Evolutionary conservation across 768 basidiomycete species (phyloP).

Genomic region (Lactarius trivialis): DNA sequence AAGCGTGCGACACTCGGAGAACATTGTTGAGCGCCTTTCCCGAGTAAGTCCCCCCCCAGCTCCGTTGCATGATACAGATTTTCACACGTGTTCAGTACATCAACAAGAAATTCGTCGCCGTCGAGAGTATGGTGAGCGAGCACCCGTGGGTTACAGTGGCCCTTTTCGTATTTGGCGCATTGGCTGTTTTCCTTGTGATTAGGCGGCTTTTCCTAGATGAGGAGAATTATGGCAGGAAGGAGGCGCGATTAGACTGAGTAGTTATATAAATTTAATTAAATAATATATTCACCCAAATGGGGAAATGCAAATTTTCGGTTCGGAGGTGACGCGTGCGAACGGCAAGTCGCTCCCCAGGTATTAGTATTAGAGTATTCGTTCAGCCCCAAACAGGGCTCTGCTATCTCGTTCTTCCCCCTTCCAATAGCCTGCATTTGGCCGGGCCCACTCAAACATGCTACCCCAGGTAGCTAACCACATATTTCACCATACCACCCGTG

Average conservation of each 20-base stretch:
- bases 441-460: conserved; percentile 44
- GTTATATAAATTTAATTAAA: conserved; percentile 6
- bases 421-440: background rate
- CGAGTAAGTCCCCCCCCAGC: conserved; percentile 42
- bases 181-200: conserved; percentile 23
- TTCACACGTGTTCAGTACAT: conserved; percentile 26
- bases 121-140: conserved; percentile 26
- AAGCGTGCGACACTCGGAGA: conserved; percentile 59
- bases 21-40: conserved; percentile 56
- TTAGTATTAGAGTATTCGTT: background rate
- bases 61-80: background rate
- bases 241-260: conserved; percentile 15
- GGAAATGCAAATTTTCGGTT: background rate
- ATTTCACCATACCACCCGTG: conserved; percentile 68
- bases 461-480: conserved; percentile 80
- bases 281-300: background rate
- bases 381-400: background rate
- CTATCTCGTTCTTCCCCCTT: background rate
- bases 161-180: conserved; percentile 23
- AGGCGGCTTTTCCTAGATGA: conserved; percentile 25
- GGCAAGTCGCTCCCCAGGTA: background rate
- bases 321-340: conserved; percentile 6
- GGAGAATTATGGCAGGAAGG: conserved; percentile 11
- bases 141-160: conserved; percentile 27
- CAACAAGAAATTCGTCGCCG: conserved; percentile 26